Evolutionary conservation across 495 filamentous ascomycete genomes (phyloP).

Genomic region (Eremomyces bilateralis): DNA sequence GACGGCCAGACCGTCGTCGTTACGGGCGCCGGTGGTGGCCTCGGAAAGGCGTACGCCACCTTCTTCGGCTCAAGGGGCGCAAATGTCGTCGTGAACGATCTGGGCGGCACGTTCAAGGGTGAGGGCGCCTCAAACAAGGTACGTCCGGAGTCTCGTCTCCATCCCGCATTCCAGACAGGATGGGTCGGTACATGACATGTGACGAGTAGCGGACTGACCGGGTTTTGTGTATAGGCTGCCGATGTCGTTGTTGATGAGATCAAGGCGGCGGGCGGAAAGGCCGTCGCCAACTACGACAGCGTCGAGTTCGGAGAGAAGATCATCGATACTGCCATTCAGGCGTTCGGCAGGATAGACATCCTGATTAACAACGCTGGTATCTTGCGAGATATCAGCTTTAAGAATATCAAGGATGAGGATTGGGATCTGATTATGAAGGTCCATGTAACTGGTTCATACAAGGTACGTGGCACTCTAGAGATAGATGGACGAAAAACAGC

Average conservation of each 20-base stretch:
- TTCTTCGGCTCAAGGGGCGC: slow-evolving; percentile 88
- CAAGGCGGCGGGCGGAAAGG: slow-evolving; percentile 76
- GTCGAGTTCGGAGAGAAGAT: slow-evolving; percentile 88
- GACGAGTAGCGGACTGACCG: too few relatives aligned
- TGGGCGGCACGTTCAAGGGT: slow-evolving; percentile 84
- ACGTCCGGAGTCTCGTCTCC: slow-evolving; percentile 5
- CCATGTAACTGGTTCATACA: slow-evolving; percentile 89
- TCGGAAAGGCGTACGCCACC: slow-evolving; percentile 77
- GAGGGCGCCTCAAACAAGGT: slow-evolving; percentile 81
- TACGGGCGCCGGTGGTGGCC: slow-evolving; percentile 85
- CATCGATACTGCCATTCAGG: slow-evolving; percentile 87
- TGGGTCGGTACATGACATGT: too few relatives aligned
- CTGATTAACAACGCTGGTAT: slow-evolving; percentile 98
- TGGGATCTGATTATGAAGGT: slow-evolving; percentile 92
- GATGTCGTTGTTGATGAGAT: slow-evolving; percentile 95
- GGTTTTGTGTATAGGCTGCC: slow-evolving; percentile 41
- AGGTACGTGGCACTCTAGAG: slow-evolving; percentile 31
- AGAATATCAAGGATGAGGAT: slow-evolving; percentile 94
- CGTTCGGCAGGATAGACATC: slow-evolving; percentile 80
- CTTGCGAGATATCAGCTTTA: slow-evolving; percentile 87
- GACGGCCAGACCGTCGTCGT: slow-evolving; percentile 95
- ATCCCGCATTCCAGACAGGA: slow-evolving; percentile 11
- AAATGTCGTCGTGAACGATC: slow-evolving; percentile 93
- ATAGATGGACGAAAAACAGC: background rate
- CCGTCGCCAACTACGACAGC: slow-evolving; percentile 94